Percentiles rank a stretch among this genome's conserved stretches.
Evolutionary conservation across 257 asterid genomes (phyloP).

Genomic region (Capsicum pubescens): DNA sequence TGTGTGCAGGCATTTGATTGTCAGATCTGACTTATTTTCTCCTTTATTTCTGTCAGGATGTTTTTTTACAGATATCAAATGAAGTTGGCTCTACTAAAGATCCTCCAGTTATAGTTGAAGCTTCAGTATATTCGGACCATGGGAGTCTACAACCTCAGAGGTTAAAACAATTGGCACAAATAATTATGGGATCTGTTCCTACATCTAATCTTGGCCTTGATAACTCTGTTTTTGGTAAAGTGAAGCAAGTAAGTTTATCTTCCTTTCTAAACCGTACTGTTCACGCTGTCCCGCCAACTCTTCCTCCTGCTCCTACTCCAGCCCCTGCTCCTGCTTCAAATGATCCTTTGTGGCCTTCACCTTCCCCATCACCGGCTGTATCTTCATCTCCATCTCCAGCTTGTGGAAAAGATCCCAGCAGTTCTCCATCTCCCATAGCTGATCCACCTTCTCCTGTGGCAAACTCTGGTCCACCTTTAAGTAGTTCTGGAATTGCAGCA

Average conservation of each 20-base stretch:
- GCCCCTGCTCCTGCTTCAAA: constrained; percentile 30
- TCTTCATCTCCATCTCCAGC: constrained; percentile 31
- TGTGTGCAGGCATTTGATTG: not conserved
- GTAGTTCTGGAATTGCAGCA: constrained; percentile 47
- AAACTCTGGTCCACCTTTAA: constrained; percentile 21
- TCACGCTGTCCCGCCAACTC: constrained; percentile 50
- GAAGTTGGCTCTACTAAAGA: constrained; percentile 76
- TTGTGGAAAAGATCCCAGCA: constrained; percentile 29
- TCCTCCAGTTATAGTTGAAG: constrained; percentile 74
- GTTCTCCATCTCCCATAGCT: constrained; percentile 36
- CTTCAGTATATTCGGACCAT: constrained; percentile 59
- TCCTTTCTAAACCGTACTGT: constrained; percentile 60
- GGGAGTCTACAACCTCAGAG: constrained; percentile 62
- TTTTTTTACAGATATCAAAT: constrained; percentile 65
- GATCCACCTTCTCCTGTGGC: constrained; percentile 45
- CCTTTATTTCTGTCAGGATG: constrained; percentile 49
- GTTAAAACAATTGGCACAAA: constrained; percentile 69
- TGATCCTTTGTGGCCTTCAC: constrained; percentile 41
- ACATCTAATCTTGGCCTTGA: constrained; percentile 80
- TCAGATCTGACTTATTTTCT: constrained; percentile 14
- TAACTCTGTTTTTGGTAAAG: constrained; percentile 75
- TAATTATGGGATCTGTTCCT: constrained; percentile 54
- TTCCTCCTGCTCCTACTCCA: constrained; percentile 54
- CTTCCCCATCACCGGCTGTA: constrained; percentile 45
- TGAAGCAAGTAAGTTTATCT: constrained; percentile 73